Percentiles rank a stretch among this genome's conserved stretches.
These are phyloP conservation scores for Prototheca cutis DNA, from an alignment of 163 green algal species.

Conservation along the genomic window DNA sequence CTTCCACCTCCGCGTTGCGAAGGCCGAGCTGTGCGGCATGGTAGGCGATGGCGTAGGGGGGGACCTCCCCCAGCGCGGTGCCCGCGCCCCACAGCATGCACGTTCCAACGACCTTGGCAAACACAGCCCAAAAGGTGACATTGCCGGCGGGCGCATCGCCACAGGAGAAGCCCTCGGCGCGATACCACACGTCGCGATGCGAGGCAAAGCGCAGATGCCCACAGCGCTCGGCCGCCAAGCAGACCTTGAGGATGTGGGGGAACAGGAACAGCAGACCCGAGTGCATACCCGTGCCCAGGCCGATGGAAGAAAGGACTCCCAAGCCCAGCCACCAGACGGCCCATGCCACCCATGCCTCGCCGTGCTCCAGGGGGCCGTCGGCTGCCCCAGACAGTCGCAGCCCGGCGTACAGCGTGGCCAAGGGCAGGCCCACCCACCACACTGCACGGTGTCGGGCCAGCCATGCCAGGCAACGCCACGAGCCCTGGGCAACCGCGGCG, in stretches of 20 bases:
- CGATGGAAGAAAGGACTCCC: slow-evolving; percentile 81
- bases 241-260: slow-evolving; percentile 84
- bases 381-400: slow-evolving; percentile 35
- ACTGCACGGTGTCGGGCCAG: not conserved
- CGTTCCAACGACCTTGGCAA: slow-evolving; percentile 53
- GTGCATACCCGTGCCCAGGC: slow-evolving; percentile 87
- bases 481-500: not conserved
- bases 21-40: slow-evolving; percentile 40
- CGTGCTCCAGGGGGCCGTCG: slow-evolving; percentile 8
- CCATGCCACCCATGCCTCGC: slow-evolving; percentile 48
- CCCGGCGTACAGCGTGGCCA: slow-evolving; percentile 34
- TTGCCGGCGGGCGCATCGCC: not conserved
- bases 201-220: slow-evolving; percentile 36
- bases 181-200: slow-evolving; percentile 35
- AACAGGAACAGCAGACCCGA: slow-evolving; percentile 90
- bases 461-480: not conserved
- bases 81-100: slow-evolving; percentile 77
- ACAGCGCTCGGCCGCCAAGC: slow-evolving; percentile 70
- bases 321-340: slow-evolving; percentile 77
- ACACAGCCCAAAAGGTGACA: slow-evolving; percentile 48
- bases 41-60: slow-evolving; percentile 80
- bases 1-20: slow-evolving; percentile 30
- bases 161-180: slow-evolving; percentile 61
- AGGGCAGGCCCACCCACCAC: slow-evolving; percentile 18
- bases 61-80: slow-evolving; percentile 83